These are phyloP conservation scores for Boletus sp. DNA, from an alignment of 768 basidiomycete species.

Conservation along the genomic window DNA sequence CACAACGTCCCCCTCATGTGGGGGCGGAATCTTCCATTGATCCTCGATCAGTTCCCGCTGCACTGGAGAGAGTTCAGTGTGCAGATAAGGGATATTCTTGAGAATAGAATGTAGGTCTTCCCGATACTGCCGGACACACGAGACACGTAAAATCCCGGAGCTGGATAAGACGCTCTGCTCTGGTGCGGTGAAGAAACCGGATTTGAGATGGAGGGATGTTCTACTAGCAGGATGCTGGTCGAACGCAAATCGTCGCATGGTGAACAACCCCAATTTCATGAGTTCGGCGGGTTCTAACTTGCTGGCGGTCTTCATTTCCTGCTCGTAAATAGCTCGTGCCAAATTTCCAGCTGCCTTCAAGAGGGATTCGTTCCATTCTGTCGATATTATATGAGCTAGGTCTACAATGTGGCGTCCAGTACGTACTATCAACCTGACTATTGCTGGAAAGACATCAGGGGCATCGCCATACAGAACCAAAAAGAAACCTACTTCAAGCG, in stretches of 20 bases:
- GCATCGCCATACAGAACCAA: not conserved
- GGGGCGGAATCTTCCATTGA: not conserved
- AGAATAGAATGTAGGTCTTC: not conserved
- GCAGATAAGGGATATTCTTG: not conserved
- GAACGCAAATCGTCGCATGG: not conserved
- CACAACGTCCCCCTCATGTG: not conserved
- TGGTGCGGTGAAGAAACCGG: not conserved
- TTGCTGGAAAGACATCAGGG: not conserved
- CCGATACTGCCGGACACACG: not conserved
- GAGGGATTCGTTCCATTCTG: not conserved
- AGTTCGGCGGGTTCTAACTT: not conserved
- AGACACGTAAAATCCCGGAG: not conserved
- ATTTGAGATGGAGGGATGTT: not conserved
- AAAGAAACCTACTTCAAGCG: slow-evolving; percentile 63
- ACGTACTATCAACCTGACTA: not conserved
- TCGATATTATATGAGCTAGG: not conserved
- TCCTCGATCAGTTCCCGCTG: not conserved
- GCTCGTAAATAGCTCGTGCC: not conserved
- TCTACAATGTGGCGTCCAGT: not conserved
- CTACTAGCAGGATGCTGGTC: not conserved
- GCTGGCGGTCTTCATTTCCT: not conserved
- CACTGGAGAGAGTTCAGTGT: not conserved
- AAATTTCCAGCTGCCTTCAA: not conserved
- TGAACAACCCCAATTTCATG: not conserved
- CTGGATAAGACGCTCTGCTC: not conserved